Evolutionary conservation across 495 filamentous ascomycete species (phyloP).

Genomic region (Xylaria longipes): DNA sequence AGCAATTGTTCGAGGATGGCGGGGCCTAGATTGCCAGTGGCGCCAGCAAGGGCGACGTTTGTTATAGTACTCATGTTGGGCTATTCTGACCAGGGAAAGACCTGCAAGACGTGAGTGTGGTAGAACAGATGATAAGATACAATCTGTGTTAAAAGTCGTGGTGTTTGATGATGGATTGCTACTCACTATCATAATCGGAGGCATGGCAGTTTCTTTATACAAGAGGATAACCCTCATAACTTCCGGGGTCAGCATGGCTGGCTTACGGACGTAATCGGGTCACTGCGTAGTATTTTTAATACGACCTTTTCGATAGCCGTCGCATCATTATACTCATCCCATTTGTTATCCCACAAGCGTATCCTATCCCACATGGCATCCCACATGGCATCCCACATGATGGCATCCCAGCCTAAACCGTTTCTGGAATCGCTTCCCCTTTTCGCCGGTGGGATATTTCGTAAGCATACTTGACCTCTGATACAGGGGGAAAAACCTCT

Average conservation of each 20-base stretch:
- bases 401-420: background rate
- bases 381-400: too few species aligned
- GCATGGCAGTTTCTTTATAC: background rate
- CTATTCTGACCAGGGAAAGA: background rate
- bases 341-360: background rate
- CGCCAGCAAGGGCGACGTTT: conserved; percentile 58
- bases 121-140: background rate
- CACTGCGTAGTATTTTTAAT: background rate
- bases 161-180: background rate
- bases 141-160: background rate
- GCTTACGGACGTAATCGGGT: background rate
- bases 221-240: background rate
- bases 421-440: background rate
- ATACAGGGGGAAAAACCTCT: too few species aligned
- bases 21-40: conserved; percentile 61
- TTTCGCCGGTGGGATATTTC: conserved; percentile 5
- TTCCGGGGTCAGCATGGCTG: background rate
- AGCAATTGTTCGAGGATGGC: conserved; percentile 59
- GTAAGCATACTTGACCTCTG: conserved; percentile 13
- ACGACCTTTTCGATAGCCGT: background rate
- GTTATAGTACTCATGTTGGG: conserved; percentile 49
- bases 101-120: background rate
- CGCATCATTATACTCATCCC: background rate
- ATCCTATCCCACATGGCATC: conserved; percentile 18
- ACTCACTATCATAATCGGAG: background rate